These are phyloP conservation scores for Backusella luteola DNA, from an alignment of 192 early-diverging fungal species.

Conservation along the genomic window DNA sequence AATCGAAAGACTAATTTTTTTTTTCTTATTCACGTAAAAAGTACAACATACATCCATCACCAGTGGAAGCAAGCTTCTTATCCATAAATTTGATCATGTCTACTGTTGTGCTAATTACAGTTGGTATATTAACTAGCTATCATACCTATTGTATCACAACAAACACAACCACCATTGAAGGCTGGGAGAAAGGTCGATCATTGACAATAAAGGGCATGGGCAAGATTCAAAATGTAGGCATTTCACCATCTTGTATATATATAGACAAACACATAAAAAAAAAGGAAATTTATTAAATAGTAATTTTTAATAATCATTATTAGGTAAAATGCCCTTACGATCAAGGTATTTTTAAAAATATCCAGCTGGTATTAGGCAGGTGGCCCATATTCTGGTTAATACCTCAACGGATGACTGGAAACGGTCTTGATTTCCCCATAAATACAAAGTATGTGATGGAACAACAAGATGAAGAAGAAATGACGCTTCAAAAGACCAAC, in stretches of 20 bases:
- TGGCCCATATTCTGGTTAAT: conserved; percentile 72
- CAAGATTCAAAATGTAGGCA: conserved; percentile 54
- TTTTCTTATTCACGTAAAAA: not conserved
- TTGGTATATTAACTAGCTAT: conserved; percentile 65
- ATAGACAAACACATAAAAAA: not conserved
- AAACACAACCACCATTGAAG: conserved; percentile 87
- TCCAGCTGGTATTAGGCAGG: conserved; percentile 70
- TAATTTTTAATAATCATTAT: not conserved
- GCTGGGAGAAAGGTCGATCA: conserved; percentile 71
- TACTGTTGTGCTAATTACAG: conserved; percentile 65
- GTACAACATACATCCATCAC: conserved; percentile 9
- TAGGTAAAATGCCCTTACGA: conserved; percentile 80
- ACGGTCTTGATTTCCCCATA: conserved; percentile 69
- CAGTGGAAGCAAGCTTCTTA: conserved; percentile 61
- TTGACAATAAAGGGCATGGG: conserved; percentile 58
- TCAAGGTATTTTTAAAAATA: conserved; percentile 71
- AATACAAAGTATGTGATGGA: conserved; percentile 18
- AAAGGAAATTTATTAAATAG: not conserved
- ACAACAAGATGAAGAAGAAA: conserved; percentile 3
- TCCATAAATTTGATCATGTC: conserved; percentile 73
- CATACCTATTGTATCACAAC: conserved; percentile 68
- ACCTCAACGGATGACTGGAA: conserved; percentile 61
- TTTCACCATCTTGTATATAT: not conserved
- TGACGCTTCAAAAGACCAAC: not conserved
- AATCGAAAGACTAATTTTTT: conserved; percentile 1